These are phyloP conservation scores for Phytophthora parvispora DNA, from an alignment of 352 stramenopile genomes.

Conservation along the genomic window DNA sequence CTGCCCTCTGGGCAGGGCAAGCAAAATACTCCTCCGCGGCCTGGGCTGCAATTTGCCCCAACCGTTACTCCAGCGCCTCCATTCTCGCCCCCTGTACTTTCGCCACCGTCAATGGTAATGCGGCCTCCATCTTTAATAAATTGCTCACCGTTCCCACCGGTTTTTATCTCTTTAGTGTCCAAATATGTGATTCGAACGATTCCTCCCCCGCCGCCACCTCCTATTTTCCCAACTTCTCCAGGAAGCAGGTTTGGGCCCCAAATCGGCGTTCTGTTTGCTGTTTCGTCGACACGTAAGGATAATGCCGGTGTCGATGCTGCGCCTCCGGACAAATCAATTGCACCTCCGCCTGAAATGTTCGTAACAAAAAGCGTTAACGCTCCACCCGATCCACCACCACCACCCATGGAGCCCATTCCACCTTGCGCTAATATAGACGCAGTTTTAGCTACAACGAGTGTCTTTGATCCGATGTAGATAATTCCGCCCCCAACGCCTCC, in stretches of 20 bases:
- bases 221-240: slow-evolving; percentile 38
- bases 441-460: slow-evolving; percentile 53
- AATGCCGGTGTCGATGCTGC: slow-evolving; percentile 28
- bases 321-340: slow-evolving; percentile 69
- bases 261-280: slow-evolving; percentile 31
- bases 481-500: slow-evolving; percentile 79
- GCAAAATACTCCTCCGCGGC: slow-evolving; percentile 76
- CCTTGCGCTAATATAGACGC: slow-evolving; percentile 64
- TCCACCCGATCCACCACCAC: slow-evolving; percentile 79
- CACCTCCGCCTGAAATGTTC: slow-evolving; percentile 67
- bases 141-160: slow-evolving; percentile 50
- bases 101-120: slow-evolving; percentile 53
- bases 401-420: slow-evolving; percentile 61
- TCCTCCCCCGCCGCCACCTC: slow-evolving; percentile 70
- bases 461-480: slow-evolving; percentile 70
- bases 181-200: slow-evolving; percentile 71
- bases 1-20: slow-evolving; percentile 68
- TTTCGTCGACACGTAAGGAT: slow-evolving; percentile 1
- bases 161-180: slow-evolving; percentile 22
- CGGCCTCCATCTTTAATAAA: slow-evolving; percentile 69
- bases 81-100: slow-evolving; percentile 67
- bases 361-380: slow-evolving; percentile 69
- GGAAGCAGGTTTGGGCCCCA: slow-evolving; percentile 37
- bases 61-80: slow-evolving; percentile 61
- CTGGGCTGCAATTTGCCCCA: slow-evolving; percentile 68